These are phyloP conservation scores for Bruguiera gymnorhiza DNA, from an alignment of 345 rosid genomes.

Conservation along the genomic window DNA sequence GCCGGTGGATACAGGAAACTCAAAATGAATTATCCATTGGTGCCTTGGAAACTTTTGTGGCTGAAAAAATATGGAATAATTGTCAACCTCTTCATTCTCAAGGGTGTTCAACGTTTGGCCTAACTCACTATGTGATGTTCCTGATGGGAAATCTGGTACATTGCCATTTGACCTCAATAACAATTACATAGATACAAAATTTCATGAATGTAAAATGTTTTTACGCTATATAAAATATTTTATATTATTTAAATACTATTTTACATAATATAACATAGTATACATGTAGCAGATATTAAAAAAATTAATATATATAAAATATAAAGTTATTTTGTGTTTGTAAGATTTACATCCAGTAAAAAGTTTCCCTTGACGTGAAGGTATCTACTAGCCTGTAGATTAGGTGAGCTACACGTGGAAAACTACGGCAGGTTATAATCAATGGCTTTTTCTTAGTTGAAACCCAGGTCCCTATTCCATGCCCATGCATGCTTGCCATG, in stretches of 20 bases:
- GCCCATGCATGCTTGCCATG: slow-evolving; percentile 12
- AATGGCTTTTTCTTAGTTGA: slow-evolving; percentile 29
- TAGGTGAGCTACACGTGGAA: slow-evolving; percentile 87
- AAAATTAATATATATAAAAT: no score
- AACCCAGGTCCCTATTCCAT: slow-evolving; percentile 20
- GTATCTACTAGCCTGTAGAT: slow-evolving; percentile 36
- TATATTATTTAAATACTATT: no score
- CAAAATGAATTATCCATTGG: not conserved
- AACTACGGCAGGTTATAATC: slow-evolving; percentile 48
- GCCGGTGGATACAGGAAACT: not conserved
- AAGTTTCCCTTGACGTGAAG: not conserved
- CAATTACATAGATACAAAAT: no score
- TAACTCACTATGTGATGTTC: slow-evolving; percentile 32
- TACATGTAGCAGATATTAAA: no score
- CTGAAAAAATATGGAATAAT: slow-evolving; percentile 12
- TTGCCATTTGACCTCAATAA: slow-evolving; percentile 40
- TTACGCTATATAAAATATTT: no score
- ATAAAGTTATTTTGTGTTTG: no score
- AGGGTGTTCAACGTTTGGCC: slow-evolving; percentile 44
- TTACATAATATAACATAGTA: no score
- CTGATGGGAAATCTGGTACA: slow-evolving; percentile 33
- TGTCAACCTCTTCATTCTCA: slow-evolving; percentile 6
- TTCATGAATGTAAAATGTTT: no score
- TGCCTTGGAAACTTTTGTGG: not conserved
- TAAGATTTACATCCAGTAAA: no score